Evolutionary conservation across 441 rosid species (phyloP).

Genomic region (Arabidopsis lyrata): DNA sequence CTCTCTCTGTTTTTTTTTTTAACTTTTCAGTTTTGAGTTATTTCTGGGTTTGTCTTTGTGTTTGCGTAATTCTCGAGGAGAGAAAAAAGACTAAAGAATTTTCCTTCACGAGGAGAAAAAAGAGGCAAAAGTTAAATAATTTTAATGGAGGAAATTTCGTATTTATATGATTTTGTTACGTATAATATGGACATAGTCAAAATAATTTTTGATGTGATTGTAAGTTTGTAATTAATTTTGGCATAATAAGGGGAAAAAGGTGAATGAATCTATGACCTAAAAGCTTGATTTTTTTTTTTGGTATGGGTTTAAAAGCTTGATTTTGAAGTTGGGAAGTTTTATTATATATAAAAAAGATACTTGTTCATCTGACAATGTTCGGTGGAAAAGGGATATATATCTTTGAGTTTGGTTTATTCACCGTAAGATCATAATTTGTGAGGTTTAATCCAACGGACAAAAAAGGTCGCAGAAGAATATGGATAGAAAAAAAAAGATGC

Average conservation of each 20-base stretch:
- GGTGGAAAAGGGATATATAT: slow-evolving; percentile 27
- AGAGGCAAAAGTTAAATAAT: neutral
- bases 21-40: slow-evolving; percentile 16
- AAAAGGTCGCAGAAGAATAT: slow-evolving; percentile 18
- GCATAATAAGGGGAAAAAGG: neutral
- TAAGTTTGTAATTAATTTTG: slow-evolving; percentile 25
- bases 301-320: slow-evolving; percentile 34
- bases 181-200: neutral
- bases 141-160: neutral
- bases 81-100: slow-evolving; percentile 16
- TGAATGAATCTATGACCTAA: slow-evolving; percentile 22
- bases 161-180: neutral
- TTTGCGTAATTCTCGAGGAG: slow-evolving; percentile 36
- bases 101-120: slow-evolving; percentile 30
- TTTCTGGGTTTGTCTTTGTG: slow-evolving; percentile 23
- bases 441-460: slow-evolving; percentile 30
- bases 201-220: neutral
- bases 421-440: slow-evolving; percentile 32
- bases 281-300: slow-evolving; percentile 35
- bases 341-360: neutral
- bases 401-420: slow-evolving; percentile 1
- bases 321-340: slow-evolving; percentile 1
- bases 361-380: slow-evolving; percentile 28
- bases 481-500: slow-evolving; percentile 18
- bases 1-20: slow-evolving; percentile 2